Conservation (phyloP, 1,284 basidiomycete genomes). For the Meira miltonrushii region DNA sequence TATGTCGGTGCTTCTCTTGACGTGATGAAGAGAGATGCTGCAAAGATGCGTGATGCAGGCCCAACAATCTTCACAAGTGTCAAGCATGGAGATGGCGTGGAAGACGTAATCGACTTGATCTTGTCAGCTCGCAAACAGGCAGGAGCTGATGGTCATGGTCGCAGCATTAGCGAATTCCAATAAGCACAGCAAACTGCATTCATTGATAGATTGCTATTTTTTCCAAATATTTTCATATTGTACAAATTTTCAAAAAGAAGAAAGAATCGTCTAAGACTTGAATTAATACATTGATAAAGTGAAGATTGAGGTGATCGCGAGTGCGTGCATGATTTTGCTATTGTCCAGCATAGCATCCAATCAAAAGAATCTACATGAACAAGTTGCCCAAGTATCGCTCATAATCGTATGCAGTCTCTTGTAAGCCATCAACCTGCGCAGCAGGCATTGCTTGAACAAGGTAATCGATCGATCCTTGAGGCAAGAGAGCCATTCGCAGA, state of each 20-base stretch:
- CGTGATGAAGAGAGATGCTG: constrained; percentile 90
- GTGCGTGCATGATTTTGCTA: background rate
- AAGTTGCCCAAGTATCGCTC: constrained; percentile 33
- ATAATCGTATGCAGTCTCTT: constrained; percentile 41
- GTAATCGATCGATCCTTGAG: constrained; percentile 73
- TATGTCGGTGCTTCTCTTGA: constrained; percentile 88
- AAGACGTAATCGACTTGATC: constrained; percentile 76
- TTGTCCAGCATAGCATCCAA: background rate
- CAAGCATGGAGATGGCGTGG: constrained; percentile 71
- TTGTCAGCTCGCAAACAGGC: constrained; percentile 60
- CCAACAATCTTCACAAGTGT: constrained; percentile 89
- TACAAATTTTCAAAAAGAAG: background rate
- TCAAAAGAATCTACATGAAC: constrained; percentile 5
- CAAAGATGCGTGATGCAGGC: constrained; percentile 85
- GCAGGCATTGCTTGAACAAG: constrained; percentile 55
- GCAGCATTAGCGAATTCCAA: background rate
- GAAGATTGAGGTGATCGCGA: background rate
- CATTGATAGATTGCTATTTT: constrained; percentile 1
- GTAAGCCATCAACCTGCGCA: constrained; percentile 30
- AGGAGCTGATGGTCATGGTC: constrained; percentile 6
- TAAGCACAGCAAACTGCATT: background rate
- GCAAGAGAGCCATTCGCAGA: constrained; percentile 77
- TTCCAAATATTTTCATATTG: too few relatives aligned
- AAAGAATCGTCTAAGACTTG: background rate
- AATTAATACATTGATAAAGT: too few relatives aligned